phyloP scores from a whole-genome alignment of 2,329 filamentous ascomycete species.

The Cladosporium cucumerinum region DNA sequence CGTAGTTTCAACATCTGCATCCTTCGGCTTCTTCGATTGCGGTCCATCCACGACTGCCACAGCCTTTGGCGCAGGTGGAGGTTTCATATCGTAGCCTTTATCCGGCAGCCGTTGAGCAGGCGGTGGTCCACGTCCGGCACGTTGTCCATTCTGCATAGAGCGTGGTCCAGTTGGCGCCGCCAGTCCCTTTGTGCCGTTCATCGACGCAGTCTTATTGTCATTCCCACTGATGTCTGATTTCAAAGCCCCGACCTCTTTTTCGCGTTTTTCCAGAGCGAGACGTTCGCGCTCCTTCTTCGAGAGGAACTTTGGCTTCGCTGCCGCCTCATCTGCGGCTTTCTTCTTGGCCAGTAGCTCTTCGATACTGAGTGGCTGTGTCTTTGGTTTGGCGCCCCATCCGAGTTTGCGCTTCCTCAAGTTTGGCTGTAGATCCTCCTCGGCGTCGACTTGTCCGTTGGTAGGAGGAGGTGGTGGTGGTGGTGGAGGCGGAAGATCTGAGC shows the following conservation, averaged over 20 bases:
- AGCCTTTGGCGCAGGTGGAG: slow-evolving; percentile 47
- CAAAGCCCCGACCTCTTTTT: slow-evolving; percentile 52
- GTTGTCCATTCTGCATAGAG: slow-evolving; percentile 58
- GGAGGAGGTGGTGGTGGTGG: slow-evolving; percentile 10
- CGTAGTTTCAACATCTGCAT: slow-evolving; percentile 66
- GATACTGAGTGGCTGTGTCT: slow-evolving; percentile 65
- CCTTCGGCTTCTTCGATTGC: slow-evolving; percentile 43
- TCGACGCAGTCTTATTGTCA: slow-evolving; percentile 13
- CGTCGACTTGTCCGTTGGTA: background rate
- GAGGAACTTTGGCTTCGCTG: slow-evolving; percentile 83
- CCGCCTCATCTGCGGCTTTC: slow-evolving; percentile 77
- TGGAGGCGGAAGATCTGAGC: slow-evolving; percentile 5
- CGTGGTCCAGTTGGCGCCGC: slow-evolving; percentile 68
- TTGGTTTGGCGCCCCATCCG: slow-evolving; percentile 47
- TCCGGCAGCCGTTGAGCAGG: slow-evolving; percentile 33
- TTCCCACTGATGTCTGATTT: background rate
- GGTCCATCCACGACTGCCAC: slow-evolving; percentile 28
- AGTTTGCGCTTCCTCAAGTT: slow-evolving; percentile 50
- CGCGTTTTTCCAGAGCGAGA: slow-evolving; percentile 72
- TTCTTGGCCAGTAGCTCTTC: slow-evolving; percentile 84
- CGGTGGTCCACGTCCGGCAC: slow-evolving; percentile 44
- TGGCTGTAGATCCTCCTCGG: background rate
- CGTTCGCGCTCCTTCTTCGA: slow-evolving; percentile 79
- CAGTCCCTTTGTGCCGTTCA: slow-evolving; percentile 16
- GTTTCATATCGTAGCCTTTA: slow-evolving; percentile 51